Conservation (phyloP, 2,329 filamentous ascomycete species). For the Fusarium sp. region DNA sequence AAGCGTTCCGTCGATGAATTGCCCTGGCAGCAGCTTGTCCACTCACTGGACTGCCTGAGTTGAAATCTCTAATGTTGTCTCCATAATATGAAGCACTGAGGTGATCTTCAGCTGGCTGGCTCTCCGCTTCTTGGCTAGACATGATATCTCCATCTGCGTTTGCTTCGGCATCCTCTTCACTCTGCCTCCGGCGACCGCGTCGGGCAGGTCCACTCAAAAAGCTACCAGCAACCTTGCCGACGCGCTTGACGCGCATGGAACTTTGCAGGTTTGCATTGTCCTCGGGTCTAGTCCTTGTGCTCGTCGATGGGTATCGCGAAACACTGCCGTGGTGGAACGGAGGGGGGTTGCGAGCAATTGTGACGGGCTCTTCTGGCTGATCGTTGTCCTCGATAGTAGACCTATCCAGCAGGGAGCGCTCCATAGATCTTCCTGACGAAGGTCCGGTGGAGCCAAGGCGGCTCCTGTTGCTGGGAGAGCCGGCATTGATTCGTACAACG, state of each 20-base stretch:
- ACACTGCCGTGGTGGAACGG: constrained; percentile 65
- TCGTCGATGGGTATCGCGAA: constrained; percentile 65
- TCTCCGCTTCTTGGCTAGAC: constrained; percentile 59
- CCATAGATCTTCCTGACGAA: constrained; percentile 55
- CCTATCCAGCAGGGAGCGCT: constrained; percentile 53
- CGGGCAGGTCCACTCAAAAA: constrained; percentile 85
- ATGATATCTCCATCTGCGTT: constrained; percentile 59
- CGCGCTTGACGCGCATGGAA: constrained; percentile 82
- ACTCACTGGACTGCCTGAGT: constrained; percentile 71
- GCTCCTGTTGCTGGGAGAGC: constrained; percentile 63
- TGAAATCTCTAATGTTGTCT: constrained; percentile 61
- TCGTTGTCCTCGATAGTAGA: constrained; percentile 61
- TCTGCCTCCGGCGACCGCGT: constrained; percentile 71
- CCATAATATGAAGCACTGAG: constrained; percentile 60
- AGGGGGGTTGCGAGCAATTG: constrained; percentile 61
- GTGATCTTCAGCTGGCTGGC: constrained; percentile 56
- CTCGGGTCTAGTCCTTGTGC: constrained; percentile 65
- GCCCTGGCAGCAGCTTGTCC: constrained; percentile 60
- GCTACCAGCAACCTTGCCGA: constrained; percentile 79
- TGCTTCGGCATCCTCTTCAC: constrained; percentile 67
- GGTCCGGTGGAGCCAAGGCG: constrained; percentile 54
- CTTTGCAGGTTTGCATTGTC: constrained; percentile 77
- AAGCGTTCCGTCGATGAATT: constrained; percentile 57
- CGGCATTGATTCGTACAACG: constrained; percentile 67
- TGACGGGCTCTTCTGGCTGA: constrained; percentile 63